Conservation (phyloP, 139 green algal species). For the Pseudopediastrum boryanum region DNA sequence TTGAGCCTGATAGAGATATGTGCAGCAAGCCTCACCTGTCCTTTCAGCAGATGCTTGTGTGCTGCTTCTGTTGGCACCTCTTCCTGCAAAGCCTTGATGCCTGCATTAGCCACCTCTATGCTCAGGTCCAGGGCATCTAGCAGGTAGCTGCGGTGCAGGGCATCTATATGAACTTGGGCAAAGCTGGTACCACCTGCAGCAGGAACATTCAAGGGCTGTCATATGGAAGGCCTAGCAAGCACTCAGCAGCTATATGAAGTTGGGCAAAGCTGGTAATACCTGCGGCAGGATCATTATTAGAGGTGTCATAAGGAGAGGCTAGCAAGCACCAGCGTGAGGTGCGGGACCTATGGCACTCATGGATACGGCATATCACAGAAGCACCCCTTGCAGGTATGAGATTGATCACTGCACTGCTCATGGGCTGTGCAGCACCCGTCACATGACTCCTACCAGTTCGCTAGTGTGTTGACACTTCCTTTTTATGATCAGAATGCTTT, state of each 20-base stretch:
- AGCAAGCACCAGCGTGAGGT: no score
- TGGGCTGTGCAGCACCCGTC: no score
- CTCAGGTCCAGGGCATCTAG: slow-evolving; percentile 58
- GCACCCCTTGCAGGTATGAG: no score
- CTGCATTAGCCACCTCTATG: slow-evolving; percentile 50
- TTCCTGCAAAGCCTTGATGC: slow-evolving; percentile 36
- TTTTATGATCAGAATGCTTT: no score
- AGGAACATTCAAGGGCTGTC: neutral
- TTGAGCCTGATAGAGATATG: neutral
- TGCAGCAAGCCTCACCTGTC: neutral
- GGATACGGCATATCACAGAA: no score
- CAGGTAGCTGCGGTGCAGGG: slow-evolving; percentile 53
- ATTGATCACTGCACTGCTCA: no score
- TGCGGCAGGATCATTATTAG: no score
- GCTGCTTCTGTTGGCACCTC: neutral
- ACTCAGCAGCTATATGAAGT: slow-evolving; percentile 4
- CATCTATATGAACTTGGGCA: slow-evolving; percentile 49
- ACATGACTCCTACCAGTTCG: no score
- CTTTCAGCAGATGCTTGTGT: neutral
- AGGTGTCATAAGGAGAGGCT: no score
- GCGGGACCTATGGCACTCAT: no score
- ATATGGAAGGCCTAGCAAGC: neutral
- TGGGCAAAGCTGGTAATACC: no score
- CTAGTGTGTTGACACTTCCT: no score
- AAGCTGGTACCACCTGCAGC: slow-evolving; percentile 39